Evolutionary conservation across 257 asterid genomes (phyloP).

Genomic region (Petunia axillaris): DNA sequence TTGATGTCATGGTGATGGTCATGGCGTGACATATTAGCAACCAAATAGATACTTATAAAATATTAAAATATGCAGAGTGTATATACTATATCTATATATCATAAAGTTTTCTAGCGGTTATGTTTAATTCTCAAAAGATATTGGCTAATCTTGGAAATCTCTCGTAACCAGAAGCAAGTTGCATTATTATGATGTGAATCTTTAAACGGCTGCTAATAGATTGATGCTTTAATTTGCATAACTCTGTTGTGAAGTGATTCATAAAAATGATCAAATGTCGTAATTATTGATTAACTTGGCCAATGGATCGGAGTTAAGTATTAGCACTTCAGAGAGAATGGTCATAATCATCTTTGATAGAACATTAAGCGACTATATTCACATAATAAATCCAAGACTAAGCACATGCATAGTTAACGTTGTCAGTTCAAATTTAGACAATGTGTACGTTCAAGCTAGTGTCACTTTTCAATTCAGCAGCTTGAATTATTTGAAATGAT

Average conservation of each 20-base stretch:
- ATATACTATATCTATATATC: too few relatives aligned
- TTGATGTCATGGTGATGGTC: not conserved
- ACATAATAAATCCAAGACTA: not conserved
- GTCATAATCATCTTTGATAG: conserved; percentile 5
- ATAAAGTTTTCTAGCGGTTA: not conserved
- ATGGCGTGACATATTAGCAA: not conserved
- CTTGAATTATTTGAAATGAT: not conserved
- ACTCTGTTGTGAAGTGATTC: not conserved
- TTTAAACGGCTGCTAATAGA: not conserved
- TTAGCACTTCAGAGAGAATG: not conserved
- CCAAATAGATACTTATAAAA: not conserved
- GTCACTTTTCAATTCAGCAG: not conserved
- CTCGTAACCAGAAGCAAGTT: not conserved
- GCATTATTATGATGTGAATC: not conserved
- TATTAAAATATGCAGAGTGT: not conserved
- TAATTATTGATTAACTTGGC: not conserved
- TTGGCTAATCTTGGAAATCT: not conserved
- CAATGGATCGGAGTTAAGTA: not conserved
- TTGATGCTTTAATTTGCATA: not conserved
- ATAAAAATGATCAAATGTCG: not conserved
- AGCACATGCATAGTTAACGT: not conserved
- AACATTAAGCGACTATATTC: not conserved
- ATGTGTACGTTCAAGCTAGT: not conserved
- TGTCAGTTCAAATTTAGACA: not conserved
- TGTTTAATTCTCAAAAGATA: not conserved